A percentile compares a stretch with the other conserved stretches of the same genome.
Evolutionary conservation across 2,329 filamentous ascomycete genomes (phyloP).

Genomic region (Fusarium vanettenii): DNA sequence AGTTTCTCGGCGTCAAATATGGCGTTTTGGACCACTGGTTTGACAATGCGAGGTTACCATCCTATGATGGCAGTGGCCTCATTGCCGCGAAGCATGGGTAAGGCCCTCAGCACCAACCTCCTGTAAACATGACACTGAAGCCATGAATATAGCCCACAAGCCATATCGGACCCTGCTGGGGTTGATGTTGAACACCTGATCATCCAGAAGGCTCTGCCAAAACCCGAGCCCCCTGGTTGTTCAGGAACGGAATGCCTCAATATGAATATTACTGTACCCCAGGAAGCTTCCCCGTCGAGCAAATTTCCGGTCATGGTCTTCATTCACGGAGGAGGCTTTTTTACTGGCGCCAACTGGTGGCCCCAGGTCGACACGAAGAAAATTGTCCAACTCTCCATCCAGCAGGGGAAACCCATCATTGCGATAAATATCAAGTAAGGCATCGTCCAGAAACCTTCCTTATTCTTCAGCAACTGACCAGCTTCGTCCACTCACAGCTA

Average conservation of each 20-base stretch:
- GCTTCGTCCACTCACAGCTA: not conserved
- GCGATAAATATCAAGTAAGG: constrained; percentile 11
- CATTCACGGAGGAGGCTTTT: constrained; percentile 14
- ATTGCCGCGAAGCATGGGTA: no score
- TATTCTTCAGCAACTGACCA: no score
- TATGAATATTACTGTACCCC: constrained; percentile 7
- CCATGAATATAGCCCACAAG: no score
- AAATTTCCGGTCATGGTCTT: constrained; percentile 6
- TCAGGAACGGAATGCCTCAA: constrained; percentile 4
- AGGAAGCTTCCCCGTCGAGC: not conserved
- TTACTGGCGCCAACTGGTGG: constrained; percentile 1
- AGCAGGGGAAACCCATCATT: not conserved
- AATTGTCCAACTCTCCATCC: not conserved
- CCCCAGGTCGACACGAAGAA: constrained; percentile 12
- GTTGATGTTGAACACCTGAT: constrained; percentile 1
- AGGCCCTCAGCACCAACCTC: no score
- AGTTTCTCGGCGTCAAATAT: not conserved
- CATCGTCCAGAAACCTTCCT: no score
- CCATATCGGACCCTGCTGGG: not conserved
- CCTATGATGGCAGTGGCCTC: no score
- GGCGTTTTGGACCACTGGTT: not conserved
- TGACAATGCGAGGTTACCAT: no score
- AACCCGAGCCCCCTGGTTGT: not conserved
- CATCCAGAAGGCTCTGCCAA: not conserved
- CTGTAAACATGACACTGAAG: no score